Evolutionary conservation across 352 stramenopile species (phyloP), one percentile per base, ranked within the genome.

Genomic region (Phytophthora citrophthora): DNA sequence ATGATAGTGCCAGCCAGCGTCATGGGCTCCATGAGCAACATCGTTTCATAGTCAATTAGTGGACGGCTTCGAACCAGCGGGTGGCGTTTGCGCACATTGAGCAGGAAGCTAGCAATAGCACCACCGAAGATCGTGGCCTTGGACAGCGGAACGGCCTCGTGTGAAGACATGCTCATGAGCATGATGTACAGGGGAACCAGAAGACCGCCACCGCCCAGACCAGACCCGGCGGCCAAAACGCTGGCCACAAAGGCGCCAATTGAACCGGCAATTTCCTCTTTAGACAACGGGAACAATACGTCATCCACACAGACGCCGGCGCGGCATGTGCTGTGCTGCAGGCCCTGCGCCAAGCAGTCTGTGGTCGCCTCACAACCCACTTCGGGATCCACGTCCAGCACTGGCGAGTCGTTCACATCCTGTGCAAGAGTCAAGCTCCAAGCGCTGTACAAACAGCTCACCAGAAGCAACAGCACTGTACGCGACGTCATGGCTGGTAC

Each of bases 21-120:
- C 86, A 95, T 93, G 24, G 86, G 86, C 61, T 95, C 86, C 84
- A 95, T 90, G 43, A 95, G 78, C 41, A 95, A 57, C 50, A 93
- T 82, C 4, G 85, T 90, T 70, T 95, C 86, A 54, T 93, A 95
- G 68, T 95, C 84, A 32, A 95, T 95, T 9, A 95, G 54, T 8
- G 82, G 83, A 3, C 83, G 78, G 27, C 80, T 76, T 39, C 66
- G 74, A 26, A 83, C 74, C 20, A 92, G 61, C 23, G 86, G 86
- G 50, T 95, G 86, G 20, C 67, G 77, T 44, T 88, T 88, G 24
- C 76, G 63, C 7, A 82, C 54, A 47, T 91, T 93, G 23, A 95
- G 58, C 15, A 95, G 49, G 40, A 93, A 90, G 56, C 77, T 90
- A 44, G 86, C 84, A 20, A 95, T 90, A 18, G 84, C 78, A 23